These are phyloP conservation scores for Cucumis cinereus DNA, from an alignment of 306 rosid genomes.

Conservation along the genomic window DNA sequence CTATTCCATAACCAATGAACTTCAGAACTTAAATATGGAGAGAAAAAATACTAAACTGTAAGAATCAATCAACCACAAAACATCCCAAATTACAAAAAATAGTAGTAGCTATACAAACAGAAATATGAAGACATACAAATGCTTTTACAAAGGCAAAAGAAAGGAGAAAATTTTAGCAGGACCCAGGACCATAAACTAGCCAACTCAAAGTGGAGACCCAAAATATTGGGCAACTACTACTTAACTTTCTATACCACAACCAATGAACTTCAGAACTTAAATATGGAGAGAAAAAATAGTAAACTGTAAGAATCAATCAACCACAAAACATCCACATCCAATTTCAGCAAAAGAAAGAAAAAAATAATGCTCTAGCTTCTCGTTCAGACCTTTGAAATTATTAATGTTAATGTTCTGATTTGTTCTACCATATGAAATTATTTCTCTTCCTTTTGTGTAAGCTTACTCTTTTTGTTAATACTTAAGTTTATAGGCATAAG, in stretches of 20 bases:
- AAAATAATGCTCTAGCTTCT: neutral
- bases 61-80: no score
- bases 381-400: neutral
- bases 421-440: no score
- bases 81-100: neutral
- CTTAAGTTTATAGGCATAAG: no score
- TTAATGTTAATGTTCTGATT: no score
- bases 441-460: no score
- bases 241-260: no score
- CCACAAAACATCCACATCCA: constrained; percentile 7
- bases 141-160: neutral
- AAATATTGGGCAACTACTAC: neutral
- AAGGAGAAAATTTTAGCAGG: neutral
- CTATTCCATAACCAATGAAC: no score
- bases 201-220: neutral
- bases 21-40: neutral
- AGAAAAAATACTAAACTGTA: no score
- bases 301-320: neutral
- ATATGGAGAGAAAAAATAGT: neutral
- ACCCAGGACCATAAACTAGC: neutral
- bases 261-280: neutral
- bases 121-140: neutral
- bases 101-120: neutral
- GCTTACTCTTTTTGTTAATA: no score
- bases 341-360: neutral